phyloP scores from a whole-genome alignment of 352 stramenopile species.

The Globisporangium alternatum region DNA sequence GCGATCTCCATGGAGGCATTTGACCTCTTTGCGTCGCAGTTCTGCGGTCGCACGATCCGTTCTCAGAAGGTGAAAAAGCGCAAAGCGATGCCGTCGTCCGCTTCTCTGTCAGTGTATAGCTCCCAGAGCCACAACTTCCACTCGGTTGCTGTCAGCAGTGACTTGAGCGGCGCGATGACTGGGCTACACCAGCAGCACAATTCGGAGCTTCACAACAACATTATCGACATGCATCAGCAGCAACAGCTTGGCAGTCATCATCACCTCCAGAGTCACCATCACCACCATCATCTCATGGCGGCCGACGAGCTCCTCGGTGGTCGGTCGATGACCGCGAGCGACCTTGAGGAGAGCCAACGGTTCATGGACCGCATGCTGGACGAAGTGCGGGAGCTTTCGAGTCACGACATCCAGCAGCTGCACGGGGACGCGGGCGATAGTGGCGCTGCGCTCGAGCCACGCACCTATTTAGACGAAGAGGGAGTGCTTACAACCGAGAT shows the following conservation, averaged over 20 bases:
- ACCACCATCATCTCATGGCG: constrained; percentile 45
- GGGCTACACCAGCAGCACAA: constrained; percentile 1
- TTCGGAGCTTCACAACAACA: constrained; percentile 14
- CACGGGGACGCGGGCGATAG: constrained; percentile 23
- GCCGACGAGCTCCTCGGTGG: constrained; percentile 46
- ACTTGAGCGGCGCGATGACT: background rate
- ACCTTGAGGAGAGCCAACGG: constrained; percentile 68
- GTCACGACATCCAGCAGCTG: constrained; percentile 45
- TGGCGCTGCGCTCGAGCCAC: constrained; percentile 32
- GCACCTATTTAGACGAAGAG: constrained; percentile 70
- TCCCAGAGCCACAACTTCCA: constrained; percentile 1
- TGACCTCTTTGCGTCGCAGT: constrained; percentile 70
- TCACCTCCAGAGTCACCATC: constrained; percentile 17
- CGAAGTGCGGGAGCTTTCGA: constrained; percentile 53
- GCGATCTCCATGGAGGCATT: constrained; percentile 71
- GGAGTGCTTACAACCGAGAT: constrained; percentile 69
- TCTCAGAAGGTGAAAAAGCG: constrained; percentile 76
- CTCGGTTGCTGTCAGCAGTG: background rate
- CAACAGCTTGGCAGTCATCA: constrained; percentile 8
- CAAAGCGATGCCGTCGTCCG: constrained; percentile 12
- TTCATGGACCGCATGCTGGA: constrained; percentile 82
- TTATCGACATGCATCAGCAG: constrained; percentile 7
- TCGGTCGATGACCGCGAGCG: constrained; percentile 37
- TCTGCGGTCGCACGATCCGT: constrained; percentile 67
- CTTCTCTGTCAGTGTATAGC: background rate